Evolutionary conservation across 345 rosid genomes (phyloP).

Genomic region (Cardamine resedifolia): DNA sequence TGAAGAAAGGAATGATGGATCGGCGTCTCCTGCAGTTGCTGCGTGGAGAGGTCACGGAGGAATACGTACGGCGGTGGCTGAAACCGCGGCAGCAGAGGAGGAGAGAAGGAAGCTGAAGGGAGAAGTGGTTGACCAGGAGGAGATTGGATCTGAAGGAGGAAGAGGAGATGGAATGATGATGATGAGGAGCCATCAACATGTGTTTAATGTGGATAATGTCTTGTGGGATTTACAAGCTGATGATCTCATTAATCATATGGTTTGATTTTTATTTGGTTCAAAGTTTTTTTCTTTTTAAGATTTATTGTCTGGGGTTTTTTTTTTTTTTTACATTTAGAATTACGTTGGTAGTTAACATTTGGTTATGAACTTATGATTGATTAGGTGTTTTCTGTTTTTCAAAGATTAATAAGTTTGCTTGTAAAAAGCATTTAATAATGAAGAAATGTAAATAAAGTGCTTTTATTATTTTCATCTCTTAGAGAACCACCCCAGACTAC

Average conservation of each 20-base stretch:
- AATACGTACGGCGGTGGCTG: slow-evolving; percentile 32
- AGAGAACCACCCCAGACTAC: neutral
- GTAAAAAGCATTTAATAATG: slow-evolving; percentile 7
- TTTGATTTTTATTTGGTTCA: slow-evolving; percentile 29
- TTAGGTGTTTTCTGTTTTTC: slow-evolving; percentile 18
- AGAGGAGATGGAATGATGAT: slow-evolving; percentile 47
- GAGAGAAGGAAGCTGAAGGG: slow-evolving; percentile 45
- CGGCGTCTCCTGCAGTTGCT: slow-evolving; percentile 32
- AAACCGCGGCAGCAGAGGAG: slow-evolving; percentile 32
- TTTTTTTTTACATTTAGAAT: slow-evolving; percentile 3
- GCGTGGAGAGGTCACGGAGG: slow-evolving; percentile 41
- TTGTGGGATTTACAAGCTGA: slow-evolving; percentile 86
- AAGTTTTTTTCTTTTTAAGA: neutral
- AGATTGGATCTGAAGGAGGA: slow-evolving; percentile 50
- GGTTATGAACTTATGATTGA: slow-evolving; percentile 20
- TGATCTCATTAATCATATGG: slow-evolving; percentile 66
- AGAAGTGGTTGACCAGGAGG: slow-evolving; percentile 62
- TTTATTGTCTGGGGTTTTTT: neutral
- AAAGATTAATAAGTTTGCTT: slow-evolving; percentile 19
- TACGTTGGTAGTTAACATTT: slow-evolving; percentile 11
- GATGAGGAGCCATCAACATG: slow-evolving; percentile 40
- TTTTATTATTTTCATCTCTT: neutral
- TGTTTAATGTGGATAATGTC: slow-evolving; percentile 70
- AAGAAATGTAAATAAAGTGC: slow-evolving; percentile 14
- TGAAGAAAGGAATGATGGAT: slow-evolving; percentile 39